phyloP scores from a whole-genome alignment of 495 filamentous ascomycete genomes.

The Penicillium egyptiacum region DNA sequence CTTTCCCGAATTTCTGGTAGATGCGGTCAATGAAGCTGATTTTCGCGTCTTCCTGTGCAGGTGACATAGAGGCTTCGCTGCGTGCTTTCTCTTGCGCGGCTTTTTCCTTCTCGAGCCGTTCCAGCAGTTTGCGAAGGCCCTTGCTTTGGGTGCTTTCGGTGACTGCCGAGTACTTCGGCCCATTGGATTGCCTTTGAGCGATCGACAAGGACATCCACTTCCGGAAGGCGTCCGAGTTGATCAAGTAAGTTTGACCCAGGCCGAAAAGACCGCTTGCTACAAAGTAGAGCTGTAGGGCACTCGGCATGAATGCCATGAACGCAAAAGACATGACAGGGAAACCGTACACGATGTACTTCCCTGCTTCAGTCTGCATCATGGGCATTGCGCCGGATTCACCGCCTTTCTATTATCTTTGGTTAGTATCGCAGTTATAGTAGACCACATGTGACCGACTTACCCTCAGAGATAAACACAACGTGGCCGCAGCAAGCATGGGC shows the following conservation, averaged over 20 bases:
- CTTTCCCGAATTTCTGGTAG: conserved; percentile 22
- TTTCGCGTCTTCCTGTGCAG: conserved; percentile 1
- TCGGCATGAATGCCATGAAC: conserved; percentile 65
- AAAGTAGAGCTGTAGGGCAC: conserved; percentile 73
- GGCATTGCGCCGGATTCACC: conserved; percentile 48
- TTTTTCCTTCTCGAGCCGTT: conserved; percentile 14
- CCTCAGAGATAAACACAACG: conserved; percentile 56
- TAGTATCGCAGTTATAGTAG: not conserved
- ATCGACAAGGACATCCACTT: conserved; percentile 26
- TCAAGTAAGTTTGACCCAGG: conserved; percentile 54
- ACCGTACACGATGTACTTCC: conserved; percentile 52
- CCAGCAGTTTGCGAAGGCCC: conserved; percentile 6
- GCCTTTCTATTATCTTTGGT: conserved; percentile 44
- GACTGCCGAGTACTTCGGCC: conserved; percentile 3
- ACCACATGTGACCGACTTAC: conserved; percentile 43
- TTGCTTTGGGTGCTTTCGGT: conserved; percentile 7
- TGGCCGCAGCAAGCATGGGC: conserved; percentile 53
- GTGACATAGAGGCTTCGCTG: not conserved
- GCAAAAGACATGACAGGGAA: conserved; percentile 62
- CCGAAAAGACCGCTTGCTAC: conserved; percentile 54
- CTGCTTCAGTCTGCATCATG: conserved; percentile 32
- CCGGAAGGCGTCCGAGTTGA: conserved; percentile 40
- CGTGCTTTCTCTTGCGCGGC: not conserved
- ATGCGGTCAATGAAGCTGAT: conserved; percentile 23
- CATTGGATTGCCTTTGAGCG: not conserved